Conservation (phyloP, 73 alveolate species). For the Paramecium bursaria region DNA sequence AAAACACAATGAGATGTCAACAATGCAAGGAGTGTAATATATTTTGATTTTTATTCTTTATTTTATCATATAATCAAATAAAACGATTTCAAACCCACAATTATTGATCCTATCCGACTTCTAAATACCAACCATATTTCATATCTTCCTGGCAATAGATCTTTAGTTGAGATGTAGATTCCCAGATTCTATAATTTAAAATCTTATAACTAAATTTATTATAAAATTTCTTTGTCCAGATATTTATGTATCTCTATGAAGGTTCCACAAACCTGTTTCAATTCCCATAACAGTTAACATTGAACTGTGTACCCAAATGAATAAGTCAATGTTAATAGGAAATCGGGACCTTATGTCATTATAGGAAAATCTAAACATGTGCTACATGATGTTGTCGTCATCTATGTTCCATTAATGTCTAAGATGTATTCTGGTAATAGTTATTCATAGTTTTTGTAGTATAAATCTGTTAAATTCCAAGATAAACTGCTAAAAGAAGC, state of each 20-base stretch:
- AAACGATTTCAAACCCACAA: slow-evolving; percentile 27
- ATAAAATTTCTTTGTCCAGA: not conserved
- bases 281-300: slow-evolving; percentile 30
- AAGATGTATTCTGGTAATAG: no score
- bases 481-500: no score
- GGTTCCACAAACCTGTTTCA: slow-evolving; percentile 37
- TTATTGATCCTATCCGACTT: slow-evolving; percentile 45
- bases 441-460: no score
- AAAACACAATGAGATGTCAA: slow-evolving; percentile 14
- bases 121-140: slow-evolving; percentile 38
- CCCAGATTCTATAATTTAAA: no score
- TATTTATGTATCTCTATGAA: slow-evolving; percentile 39
- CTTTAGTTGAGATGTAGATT: slow-evolving; percentile 20
- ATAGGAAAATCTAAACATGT: no score
- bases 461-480: no score
- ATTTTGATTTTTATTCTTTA: no score
- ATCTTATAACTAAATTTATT: not conserved
- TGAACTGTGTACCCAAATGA: not conserved
- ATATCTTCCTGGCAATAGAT: slow-evolving; percentile 24
- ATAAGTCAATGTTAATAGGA: no score
- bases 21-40: slow-evolving; percentile 39
- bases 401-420: no score
- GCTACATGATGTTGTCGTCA: no score
- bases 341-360: no score
- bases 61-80: no score